Evolutionary conservation across 805 yeast genomes (phyloP).

Genomic region (Pichia cabralensis): DNA sequence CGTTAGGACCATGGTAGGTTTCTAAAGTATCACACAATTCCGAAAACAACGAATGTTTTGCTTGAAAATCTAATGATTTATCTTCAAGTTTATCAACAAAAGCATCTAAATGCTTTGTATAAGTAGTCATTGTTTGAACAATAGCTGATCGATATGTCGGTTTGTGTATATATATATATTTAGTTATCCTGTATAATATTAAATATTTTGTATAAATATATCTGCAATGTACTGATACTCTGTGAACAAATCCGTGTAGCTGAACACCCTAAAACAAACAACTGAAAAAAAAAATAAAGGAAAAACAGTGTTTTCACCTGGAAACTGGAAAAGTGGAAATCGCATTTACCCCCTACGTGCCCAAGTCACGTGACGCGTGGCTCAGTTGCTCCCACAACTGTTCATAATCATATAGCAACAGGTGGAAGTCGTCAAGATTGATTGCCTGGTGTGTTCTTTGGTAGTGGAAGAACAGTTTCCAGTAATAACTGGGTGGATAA

Average conservation of each 20-base stretch:
- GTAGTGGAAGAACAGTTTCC: background rate
- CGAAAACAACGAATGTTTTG: conserved; percentile 59
- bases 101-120: conserved; percentile 51
- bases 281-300: too few relatives aligned
- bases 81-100: conserved; percentile 54
- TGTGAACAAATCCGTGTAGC: too few relatives aligned
- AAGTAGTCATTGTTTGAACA: conserved; percentile 19
- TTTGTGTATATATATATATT: too few relatives aligned
- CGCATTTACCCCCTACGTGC: conserved; percentile 15
- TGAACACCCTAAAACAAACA: too few relatives aligned
- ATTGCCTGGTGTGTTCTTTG: too few relatives aligned
- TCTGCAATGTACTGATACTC: too few relatives aligned
- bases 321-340: conserved; percentile 19
- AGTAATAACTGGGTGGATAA: conserved; percentile 1
- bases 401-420: conserved; percentile 8
- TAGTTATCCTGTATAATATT: too few relatives aligned
- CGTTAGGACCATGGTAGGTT: conserved; percentile 69
- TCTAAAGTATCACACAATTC: conserved; percentile 85
- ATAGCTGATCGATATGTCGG: too few relatives aligned
- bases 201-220: too few relatives aligned
- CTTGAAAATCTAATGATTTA: conserved; percentile 44
- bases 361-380: conserved; percentile 19
- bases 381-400: conserved; percentile 3
- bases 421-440: conserved; percentile 3
- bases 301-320: background rate